phyloP scores from a whole-genome alignment of 2,329 filamentous ascomycete genomes.

The Penicillium thymicola region DNA sequence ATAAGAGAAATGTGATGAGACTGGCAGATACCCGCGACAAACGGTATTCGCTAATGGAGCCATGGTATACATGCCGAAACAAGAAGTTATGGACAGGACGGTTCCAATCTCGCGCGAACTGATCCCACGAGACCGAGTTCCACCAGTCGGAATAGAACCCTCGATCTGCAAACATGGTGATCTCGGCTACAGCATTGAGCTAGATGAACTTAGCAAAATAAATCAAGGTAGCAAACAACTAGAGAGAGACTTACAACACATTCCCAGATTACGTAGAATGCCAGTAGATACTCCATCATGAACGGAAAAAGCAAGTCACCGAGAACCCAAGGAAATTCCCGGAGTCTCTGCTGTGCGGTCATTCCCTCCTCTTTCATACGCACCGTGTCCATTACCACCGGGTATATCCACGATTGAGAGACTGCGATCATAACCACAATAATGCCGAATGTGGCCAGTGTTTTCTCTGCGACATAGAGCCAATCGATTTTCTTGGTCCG shows the following conservation, averaged over 20 bases:
- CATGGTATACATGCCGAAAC: slow-evolving; percentile 75
- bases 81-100: slow-evolving; percentile 76
- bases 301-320: slow-evolving; percentile 74
- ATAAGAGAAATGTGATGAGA: slow-evolving; percentile 71
- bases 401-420: slow-evolving; percentile 73
- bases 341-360: slow-evolving; percentile 59
- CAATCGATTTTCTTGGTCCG: slow-evolving; percentile 67
- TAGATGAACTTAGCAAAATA: slow-evolving; percentile 3
- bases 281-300: slow-evolving; percentile 72
- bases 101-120: slow-evolving; percentile 80
- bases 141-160: slow-evolving; percentile 58
- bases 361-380: slow-evolving; percentile 62
- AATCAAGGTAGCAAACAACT: background rate
- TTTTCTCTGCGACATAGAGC: slow-evolving; percentile 72
- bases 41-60: slow-evolving; percentile 68
- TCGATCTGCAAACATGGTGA: slow-evolving; percentile 73
- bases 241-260: slow-evolving; percentile 44
- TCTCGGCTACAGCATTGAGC: slow-evolving; percentile 71
- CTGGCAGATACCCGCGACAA: slow-evolving; percentile 69
- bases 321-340: slow-evolving; percentile 71
- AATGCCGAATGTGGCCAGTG: slow-evolving; percentile 65
- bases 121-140: slow-evolving; percentile 54
- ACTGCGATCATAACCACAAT: slow-evolving; percentile 73
- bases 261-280: slow-evolving; percentile 82
- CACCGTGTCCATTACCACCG: slow-evolving; percentile 65